Evolutionary conservation across 148 eudicot genomes (phyloP).

Genomic region (Rheum nobile): DNA sequence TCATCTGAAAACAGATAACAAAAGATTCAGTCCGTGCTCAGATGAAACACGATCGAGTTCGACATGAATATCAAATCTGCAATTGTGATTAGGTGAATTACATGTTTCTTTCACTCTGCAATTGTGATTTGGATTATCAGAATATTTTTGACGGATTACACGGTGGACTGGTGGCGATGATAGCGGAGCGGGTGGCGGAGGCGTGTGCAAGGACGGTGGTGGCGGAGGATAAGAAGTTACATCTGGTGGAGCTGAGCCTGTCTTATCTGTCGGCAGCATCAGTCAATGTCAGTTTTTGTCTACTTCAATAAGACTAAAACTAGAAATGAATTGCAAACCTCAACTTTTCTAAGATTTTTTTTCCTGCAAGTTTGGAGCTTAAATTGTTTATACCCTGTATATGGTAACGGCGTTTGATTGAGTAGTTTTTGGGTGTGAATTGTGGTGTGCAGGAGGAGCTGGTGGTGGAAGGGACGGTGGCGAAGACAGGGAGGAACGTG

Average conservation of each 20-base stretch:
- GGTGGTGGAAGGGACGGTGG: slow-evolving; percentile 43
- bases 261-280: slow-evolving; percentile 72
- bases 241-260: slow-evolving; percentile 61
- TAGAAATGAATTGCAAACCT: too few species aligned
- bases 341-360: too few species aligned
- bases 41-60: too few species aligned
- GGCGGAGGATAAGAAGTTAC: slow-evolving; percentile 51
- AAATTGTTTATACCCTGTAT: too few species aligned
- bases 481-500: slow-evolving; percentile 66
- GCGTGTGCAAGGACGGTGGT: slow-evolving; percentile 88
- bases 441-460: slow-evolving; percentile 34
- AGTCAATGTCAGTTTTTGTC: slow-evolving; percentile 32
- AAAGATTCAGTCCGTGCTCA: too few species aligned
- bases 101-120: background rate
- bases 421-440: background rate
- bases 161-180: slow-evolving; percentile 71
- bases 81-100: background rate
- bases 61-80: background rate
- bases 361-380: too few species aligned
- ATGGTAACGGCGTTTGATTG: background rate
- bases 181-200: slow-evolving; percentile 48
- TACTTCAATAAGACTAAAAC: background rate
- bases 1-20: too few species aligned
- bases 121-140: background rate
- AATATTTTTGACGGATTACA: slow-evolving; percentile 39